Evolutionary conservation across 2,329 filamentous ascomycete species (phyloP).

Genomic region (Alternaria triticimaculans): DNA sequence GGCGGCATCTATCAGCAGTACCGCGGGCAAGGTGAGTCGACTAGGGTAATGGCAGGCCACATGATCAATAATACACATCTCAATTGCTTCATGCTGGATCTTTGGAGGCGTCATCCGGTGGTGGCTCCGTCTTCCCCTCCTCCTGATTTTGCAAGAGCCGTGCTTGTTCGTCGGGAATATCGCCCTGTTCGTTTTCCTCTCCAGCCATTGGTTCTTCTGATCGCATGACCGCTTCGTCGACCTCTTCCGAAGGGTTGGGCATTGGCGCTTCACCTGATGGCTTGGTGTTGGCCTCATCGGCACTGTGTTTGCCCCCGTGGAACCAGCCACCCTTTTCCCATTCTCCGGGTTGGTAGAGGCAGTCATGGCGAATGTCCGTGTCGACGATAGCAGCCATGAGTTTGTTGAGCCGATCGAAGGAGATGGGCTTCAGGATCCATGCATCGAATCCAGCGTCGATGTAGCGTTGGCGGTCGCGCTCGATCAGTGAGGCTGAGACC

Average conservation of each 20-base stretch:
- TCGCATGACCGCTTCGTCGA: slow-evolving; percentile 23
- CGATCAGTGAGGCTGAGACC: slow-evolving; percentile 81
- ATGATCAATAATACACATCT: background rate
- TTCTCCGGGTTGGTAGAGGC: slow-evolving; percentile 71
- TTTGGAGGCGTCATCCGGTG: background rate
- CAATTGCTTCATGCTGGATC: slow-evolving; percentile 4
- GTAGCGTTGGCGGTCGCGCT: slow-evolving; percentile 72
- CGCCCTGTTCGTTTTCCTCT: slow-evolving; percentile 18
- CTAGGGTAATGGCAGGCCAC: background rate
- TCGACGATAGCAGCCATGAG: slow-evolving; percentile 74
- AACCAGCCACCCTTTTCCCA: slow-evolving; percentile 95
- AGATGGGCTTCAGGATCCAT: slow-evolving; percentile 89
- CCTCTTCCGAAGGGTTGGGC: slow-evolving; percentile 24
- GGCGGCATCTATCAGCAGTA: background rate
- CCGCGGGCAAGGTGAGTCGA: background rate
- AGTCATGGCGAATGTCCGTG: slow-evolving; percentile 62
- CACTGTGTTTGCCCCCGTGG: slow-evolving; percentile 47
- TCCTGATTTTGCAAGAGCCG: slow-evolving; percentile 23
- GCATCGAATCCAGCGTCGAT: slow-evolving; percentile 83
- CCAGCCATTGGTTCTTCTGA: slow-evolving; percentile 30
- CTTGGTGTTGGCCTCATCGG: slow-evolving; percentile 48
- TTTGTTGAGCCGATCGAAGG: slow-evolving; percentile 75
- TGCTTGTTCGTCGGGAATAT: slow-evolving; percentile 31
- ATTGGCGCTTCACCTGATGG: slow-evolving; percentile 34
- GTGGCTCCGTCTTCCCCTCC: slow-evolving; percentile 13